Conservation (phyloP, 2,329 filamentous ascomycete genomes). For the Epichloe festucae region DNA sequence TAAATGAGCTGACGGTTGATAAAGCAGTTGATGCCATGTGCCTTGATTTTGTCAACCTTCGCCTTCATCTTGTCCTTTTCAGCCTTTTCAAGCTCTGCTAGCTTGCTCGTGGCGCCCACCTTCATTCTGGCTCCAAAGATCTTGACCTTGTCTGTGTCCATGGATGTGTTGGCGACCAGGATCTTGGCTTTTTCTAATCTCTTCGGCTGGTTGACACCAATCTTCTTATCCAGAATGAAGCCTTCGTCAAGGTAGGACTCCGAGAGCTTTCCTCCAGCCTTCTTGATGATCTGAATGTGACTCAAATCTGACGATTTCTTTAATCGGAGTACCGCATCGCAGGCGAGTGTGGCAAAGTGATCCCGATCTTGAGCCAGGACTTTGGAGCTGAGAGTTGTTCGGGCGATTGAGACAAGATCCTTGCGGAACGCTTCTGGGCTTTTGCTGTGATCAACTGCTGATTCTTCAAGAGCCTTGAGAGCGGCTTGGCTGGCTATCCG, state of each 20-base stretch:
- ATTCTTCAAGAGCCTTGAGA: slow-evolving; percentile 68
- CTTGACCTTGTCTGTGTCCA: slow-evolving; percentile 99
- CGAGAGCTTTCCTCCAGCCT: slow-evolving; percentile 91
- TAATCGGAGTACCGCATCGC: slow-evolving; percentile 81
- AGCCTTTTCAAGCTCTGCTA: slow-evolving; percentile 96
- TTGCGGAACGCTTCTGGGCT: slow-evolving; percentile 74
- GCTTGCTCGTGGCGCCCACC: slow-evolving; percentile 88
- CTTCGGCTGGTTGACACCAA: slow-evolving; percentile 97
- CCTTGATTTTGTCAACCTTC: slow-evolving; percentile 98
- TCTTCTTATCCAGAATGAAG: slow-evolving; percentile 98
- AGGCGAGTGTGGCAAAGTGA: slow-evolving; percentile 80
- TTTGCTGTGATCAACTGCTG: slow-evolving; percentile 80
- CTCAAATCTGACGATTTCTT: slow-evolving; percentile 86
- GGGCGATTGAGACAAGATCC: slow-evolving; percentile 80
- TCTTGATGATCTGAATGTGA: slow-evolving; percentile 99
- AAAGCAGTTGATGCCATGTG: slow-evolving; percentile 98
- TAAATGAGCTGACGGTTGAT: slow-evolving; percentile 99
- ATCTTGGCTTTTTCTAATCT: slow-evolving; percentile 97
- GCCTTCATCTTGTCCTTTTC: slow-evolving; percentile 99
- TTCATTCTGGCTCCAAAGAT: slow-evolving; percentile 97
- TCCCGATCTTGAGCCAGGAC: slow-evolving; percentile 87
- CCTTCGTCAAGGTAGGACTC: slow-evolving; percentile 97
- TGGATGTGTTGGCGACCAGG: slow-evolving; percentile 90
- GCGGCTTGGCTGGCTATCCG: slow-evolving; percentile 90
- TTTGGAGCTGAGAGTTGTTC: slow-evolving; percentile 94